phyloP scores from a whole-genome alignment of 176 grass and related monocot species.

The Avena insularis region DNA sequence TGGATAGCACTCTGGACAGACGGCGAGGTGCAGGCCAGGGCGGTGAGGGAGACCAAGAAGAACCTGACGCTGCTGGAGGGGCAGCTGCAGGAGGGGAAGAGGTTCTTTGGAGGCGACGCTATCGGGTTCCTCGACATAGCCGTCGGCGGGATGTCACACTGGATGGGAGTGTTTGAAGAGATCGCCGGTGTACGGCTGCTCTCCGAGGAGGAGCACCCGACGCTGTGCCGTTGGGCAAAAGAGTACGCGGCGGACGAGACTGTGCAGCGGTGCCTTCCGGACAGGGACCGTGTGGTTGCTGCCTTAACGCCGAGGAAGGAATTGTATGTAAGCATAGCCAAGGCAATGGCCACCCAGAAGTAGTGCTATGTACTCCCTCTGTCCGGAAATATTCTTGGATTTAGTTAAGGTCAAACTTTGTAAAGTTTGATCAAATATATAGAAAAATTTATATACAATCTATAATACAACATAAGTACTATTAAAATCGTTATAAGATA shows the following conservation, averaged over 20 bases:
- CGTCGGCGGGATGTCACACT: not conserved
- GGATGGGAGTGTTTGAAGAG: not conserved
- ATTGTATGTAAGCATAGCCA: not conserved
- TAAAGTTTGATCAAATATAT: too few species aligned
- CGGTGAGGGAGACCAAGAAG: not conserved
- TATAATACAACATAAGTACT: too few species aligned
- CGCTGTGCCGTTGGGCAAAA: not conserved
- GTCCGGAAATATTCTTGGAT: too few species aligned
- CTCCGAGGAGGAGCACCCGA: not conserved
- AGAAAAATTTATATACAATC: too few species aligned
- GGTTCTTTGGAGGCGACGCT: not conserved
- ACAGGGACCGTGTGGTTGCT: not conserved
- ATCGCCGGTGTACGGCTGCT: not conserved
- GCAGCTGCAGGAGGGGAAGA: not conserved
- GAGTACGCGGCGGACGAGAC: not conserved
- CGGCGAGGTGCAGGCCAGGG: not conserved
- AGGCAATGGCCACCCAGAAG: not conserved
- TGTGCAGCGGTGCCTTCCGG: not conserved
- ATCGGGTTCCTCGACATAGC: conserved; percentile 1
- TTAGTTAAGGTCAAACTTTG: too few species aligned
- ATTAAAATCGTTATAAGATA: too few species aligned
- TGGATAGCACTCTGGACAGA: not conserved
- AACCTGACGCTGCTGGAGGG: not conserved
- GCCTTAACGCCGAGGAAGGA: not conserved
- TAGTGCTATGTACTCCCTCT: not conserved